Evolutionary conservation across 345 rosid genomes (phyloP), one percentile per base, ranked within the genome.

Genomic region (Ricinus communis): DNA sequence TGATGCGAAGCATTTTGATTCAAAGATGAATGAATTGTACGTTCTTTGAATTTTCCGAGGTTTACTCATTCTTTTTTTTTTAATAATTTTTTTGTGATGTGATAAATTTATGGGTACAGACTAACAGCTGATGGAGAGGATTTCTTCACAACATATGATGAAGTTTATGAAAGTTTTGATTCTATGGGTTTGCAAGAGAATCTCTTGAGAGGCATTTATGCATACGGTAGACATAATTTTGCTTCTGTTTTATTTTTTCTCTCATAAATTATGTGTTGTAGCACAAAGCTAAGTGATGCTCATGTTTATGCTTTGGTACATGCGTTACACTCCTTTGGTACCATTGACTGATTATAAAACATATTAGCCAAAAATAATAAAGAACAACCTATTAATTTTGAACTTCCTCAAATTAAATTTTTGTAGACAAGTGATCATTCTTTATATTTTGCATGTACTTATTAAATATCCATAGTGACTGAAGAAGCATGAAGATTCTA

Each of bases 201-300:
- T 76, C 97, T 91, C 76, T 81, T 93, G 19, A 79, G 98, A 78
- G 98, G 98, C 43, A 93, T 91, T 60, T 93, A 90, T 77, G 98
- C 96, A 18, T 93, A 93, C 72, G 98, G 97, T 93, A 80, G 3
- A 2, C 47, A 3, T 43, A 43, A 3, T 85, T 81, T 30, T 18
- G 14, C 66, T 21, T 27, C 14, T 15, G 1, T 31, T 2, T 19
- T n/a, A n/a, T 51, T n/a, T n/a, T n/a, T n/a, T n/a, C n/a, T n/a
- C n/a, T n/a, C n/a, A n/a, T n/a, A n/a, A n/a, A n/a, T n/a, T n/a
- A n/a, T n/a, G n/a, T n/a, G n/a, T n/a, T n/a, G n/a, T n/a, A n/a
- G n/a, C n/a, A n/a, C n/a, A n/a, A n/a, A n/a, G n/a, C n/a, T n/a
- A n/a, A n/a, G n/a, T n/a, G n/a, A 5, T 24, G 13, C 47, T 4